Base-by-base conservation (phyloP, 768 basidiomycete genomes). In the Boletus tomentosulus region DNA sequence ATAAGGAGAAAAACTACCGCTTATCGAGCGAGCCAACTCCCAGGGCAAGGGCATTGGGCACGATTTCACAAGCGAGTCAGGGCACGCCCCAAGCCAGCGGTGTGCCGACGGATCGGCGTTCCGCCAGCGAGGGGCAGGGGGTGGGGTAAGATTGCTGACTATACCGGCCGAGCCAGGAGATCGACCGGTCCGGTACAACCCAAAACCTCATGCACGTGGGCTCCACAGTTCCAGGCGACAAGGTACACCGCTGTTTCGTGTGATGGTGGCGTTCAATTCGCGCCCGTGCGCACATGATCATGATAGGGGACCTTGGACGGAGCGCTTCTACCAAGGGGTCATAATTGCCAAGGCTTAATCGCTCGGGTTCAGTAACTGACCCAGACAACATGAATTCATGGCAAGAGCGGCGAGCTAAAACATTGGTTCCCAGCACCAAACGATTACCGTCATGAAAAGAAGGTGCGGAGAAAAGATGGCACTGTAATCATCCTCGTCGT, bases 381-480 rank as follows among this genome's bases (percentile, higher is more conserved):
- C 8, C 9, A 44, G 27, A 35, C 7, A 35, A 48, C 15, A 37
- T 48, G 47, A 48, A 27, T 28, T 38, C 24, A 25, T 47, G 8
- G 16, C 24, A 13, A 13, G 10, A 22, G 31, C 31, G 22, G 33
- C 33, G 33, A 13, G 33, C 33, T 24, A 46, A 34, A 45, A 35
- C 30, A 35, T 34, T 39, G 50, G 42, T 49, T 31, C 13, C 48
- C 41, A 55, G 33, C 25, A 28, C 59, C 35, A 41, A 30, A 35
- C 27, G n/a, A n/a, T 30, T 38, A 45, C 39, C 7, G 19, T 3
- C 13, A 28, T 6, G 16, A 43, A 44, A 13, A 9, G 6, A 37
- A 30, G 27, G 13, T n/a, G 46, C 54, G 64, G 55, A 57, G 56
- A 50, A 61, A 63, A 48, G 53, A 57, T 54, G 59, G 64, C 38